Percentiles rank a stretch among this genome's conserved stretches.
phyloP scores from a whole-genome alignment of 176 grass and related monocot genomes.

The Eremochloa ophiuroides region DNA sequence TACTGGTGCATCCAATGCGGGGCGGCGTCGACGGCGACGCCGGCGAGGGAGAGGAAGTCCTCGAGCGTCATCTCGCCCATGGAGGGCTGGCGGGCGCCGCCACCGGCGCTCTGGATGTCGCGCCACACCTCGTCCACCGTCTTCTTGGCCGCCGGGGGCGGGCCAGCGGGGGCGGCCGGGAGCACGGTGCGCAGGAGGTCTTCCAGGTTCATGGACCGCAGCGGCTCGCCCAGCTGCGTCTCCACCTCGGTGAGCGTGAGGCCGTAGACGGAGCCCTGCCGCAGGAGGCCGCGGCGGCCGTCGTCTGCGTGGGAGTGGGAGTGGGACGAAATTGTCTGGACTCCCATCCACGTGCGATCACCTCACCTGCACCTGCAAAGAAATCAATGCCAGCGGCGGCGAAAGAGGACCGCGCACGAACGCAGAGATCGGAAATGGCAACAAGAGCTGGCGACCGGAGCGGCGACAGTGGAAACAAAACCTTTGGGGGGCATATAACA shows the following conservation, averaged over 20 bases:
- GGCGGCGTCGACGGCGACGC: constrained; percentile 34
- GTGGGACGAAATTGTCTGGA: constrained; percentile 71
- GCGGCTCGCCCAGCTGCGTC: constrained; percentile 70
- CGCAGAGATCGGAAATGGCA: constrained; percentile 4
- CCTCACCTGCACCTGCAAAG: neutral
- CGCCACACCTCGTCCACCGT: constrained; percentile 92
- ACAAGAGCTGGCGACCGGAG: neutral
- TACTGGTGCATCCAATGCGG: constrained; percentile 45
- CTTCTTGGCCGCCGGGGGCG: constrained; percentile 43
- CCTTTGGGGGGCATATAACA: constrained; percentile 12
- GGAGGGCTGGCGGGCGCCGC: constrained; percentile 26
- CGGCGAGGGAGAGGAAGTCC: constrained; percentile 80
- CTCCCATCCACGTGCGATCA: constrained; percentile 46
- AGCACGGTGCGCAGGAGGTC: constrained; percentile 69
- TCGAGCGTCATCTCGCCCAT: constrained; percentile 95
- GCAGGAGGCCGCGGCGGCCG: constrained; percentile 31
- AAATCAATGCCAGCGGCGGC: too few species aligned
- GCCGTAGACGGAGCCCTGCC: constrained; percentile 65
- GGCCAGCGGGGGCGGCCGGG: constrained; percentile 27
- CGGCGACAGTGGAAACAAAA: constrained; percentile 15
- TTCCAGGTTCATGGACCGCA: constrained; percentile 86
- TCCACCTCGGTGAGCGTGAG: constrained; percentile 86
- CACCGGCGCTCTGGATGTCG: constrained; percentile 63
- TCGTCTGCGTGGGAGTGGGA: constrained; percentile 1
- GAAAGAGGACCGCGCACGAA: too few species aligned